These are phyloP conservation scores for Phallus indusiatus DNA, from an alignment of 768 basidiomycete genomes.

Conservation along the genomic window DNA sequence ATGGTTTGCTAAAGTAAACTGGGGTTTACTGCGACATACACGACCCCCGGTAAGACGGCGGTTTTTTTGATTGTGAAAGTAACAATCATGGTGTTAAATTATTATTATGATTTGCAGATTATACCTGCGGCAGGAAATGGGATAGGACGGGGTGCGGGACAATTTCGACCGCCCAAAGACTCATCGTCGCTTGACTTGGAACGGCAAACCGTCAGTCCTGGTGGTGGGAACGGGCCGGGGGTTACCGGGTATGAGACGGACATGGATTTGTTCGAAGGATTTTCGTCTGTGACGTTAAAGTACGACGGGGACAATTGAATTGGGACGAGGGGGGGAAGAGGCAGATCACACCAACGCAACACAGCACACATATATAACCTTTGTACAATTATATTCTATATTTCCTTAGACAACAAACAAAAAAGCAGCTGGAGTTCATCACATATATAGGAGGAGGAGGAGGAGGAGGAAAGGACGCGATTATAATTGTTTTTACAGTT, in stretches of 20 bases:
- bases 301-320: conserved; percentile 60
- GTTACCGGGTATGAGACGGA: conserved; percentile 36
- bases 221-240: conserved; percentile 25
- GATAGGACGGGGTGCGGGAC: conserved; percentile 59
- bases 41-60: conserved; percentile 72
- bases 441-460: background rate
- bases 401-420: background rate
- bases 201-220: conserved; percentile 24
- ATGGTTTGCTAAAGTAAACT: conserved; percentile 95
- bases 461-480: background rate
- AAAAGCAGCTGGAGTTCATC: background rate
- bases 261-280: conserved; percentile 73
- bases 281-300: conserved; percentile 75
- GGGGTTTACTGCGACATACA: conserved; percentile 89
- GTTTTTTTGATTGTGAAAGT: conserved; percentile 8
- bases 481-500: background rate
- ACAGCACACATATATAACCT: too few relatives aligned
- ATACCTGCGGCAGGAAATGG: conserved; percentile 71
- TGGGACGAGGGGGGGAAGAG: background rate
- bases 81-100: conserved; percentile 7
- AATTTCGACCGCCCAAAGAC: conserved; percentile 87
- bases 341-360: too few relatives aligned
- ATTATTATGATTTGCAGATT: conserved; percentile 46
- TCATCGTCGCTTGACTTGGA: conserved; percentile 88
- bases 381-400: background rate